Base-by-base conservation (phyloP, 768 basidiomycete genomes). In the Psilocybe cubensis region DNA sequence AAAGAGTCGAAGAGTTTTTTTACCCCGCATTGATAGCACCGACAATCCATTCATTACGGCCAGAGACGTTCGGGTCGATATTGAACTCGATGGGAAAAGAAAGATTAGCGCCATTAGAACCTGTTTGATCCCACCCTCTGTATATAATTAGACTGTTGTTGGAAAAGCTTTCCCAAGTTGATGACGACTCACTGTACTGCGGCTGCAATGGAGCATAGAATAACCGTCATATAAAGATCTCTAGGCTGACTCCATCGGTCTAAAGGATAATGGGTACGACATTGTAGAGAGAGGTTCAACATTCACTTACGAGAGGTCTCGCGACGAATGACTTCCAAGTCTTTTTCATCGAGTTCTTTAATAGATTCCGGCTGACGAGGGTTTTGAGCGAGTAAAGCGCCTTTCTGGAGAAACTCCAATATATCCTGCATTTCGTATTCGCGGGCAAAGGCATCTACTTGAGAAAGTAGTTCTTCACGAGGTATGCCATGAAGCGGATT, bases 321-420 rank as follows among this genome's bases (percentile, higher is more conserved):
- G 10, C 75, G 72, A 20, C 76, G 70, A 49, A 77, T 72, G 17
- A 67, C 60, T 23, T 57, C 70, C 56, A 58, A 63, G 57, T 76
- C 74, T 3, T 56, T 63, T 23, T 75, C 70, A 40, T 70, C 72
- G 14, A 75, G 65, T 35, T 72, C 68, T 4, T 68, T 58, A 6
- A 74, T 66, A 44, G 61, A 65, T 53, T 74, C 82, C 51, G 79
- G 83, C 54, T 70, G 49, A 64, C 63, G 62, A 0, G 88, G 84
- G 57, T 84, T 80, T 66, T 89, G 89, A 1, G 89, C 88, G 24
- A 91, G 62, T n/a, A 89, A 74, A 1, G 90, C 90, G 21, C 86
- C 89, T 72, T 89, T 90, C 62, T 79, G 74, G 54, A 91, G 76
- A 18, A 76, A 60, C 3, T 60, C 10, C 1, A 74, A 62, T 7